Evolutionary conservation across 805 yeast genomes (phyloP), one percentile per base, ranked within the genome.

Genomic region (Pichia scutulata): DNA sequence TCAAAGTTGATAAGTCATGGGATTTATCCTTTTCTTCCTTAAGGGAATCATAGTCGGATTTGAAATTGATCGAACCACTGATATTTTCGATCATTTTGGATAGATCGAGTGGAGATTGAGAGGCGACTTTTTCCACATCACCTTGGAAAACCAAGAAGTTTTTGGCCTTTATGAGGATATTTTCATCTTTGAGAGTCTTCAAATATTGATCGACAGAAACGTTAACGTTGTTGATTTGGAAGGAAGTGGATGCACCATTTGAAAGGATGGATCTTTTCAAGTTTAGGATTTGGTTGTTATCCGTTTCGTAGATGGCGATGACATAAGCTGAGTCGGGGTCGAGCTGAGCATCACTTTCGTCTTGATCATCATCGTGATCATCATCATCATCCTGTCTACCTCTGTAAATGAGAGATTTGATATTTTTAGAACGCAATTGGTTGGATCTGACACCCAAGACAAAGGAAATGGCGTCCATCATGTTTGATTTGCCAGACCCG

Each of bases 401-500:
- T 57, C 97, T 75, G 62, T 89, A 89, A 1, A 92, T 80, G 61
- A 93, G 74, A 57, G 92, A 97, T 46, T 76, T 78, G 60, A 89
- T 65, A 49, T 80, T 78, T 13, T 75, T 70, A 1, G 97, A 87
- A 58, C 99, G 77, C 52, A 93, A 72, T 50, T 86, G 90, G 18
- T 74, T 69, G 21, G 89, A 77, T 57, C 84, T 73, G 44, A 92
- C 81, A 24, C 99, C 99, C 37, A 93, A 74, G 9, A 92, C 98
- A 66, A 93, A 93, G 33, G 95, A 76, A 75, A 93, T 81, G 6
- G 97, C 89, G 65, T 95, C 99, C 65, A 93, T 93, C 56, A 93
- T 97, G 62, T 95, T 93, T 16, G 98, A 90, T 68, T 93, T 93
- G 2, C 99, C 99, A 13, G 96, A 86, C 9, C 99, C 99, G 73